Base-by-base conservation (phyloP, 768 basidiomycete genomes). In the Lactifluus echinatus region DNA sequence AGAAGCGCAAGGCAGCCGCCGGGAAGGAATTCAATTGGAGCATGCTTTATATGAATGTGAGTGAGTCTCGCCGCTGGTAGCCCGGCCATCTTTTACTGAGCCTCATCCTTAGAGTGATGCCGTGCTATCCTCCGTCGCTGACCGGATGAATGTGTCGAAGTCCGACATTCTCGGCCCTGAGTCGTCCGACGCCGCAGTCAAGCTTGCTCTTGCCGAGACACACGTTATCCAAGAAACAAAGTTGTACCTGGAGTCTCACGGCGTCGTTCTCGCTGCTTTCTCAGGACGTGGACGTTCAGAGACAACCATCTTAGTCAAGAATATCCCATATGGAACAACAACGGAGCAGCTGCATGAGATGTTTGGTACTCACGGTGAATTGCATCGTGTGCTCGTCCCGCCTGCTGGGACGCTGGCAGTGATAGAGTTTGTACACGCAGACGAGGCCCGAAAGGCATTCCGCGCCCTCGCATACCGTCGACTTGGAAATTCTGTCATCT, bases 171-270 rank as follows among this genome's bases (percentile, higher is more conserved):
- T 98, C 54, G 90, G 91, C 67, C 84, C 91, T 0, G 88, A 92
- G 57, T 82, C 82, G 1, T 80, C 81, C 33, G 85, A 85, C 60
- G 82, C 89, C 0, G 93, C 95, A 2, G 93, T 97, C 56, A 96
- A 94, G 69, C 83, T 98, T 37, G 95, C 96, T 0, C 76, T 98
- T 37, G 95, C 96, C 0, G 96, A 99, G 71, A 96, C 96, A 17
- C 90, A 93, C 64, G 83, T 98, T 70, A 93, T 99, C 56, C 82
- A 89, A 58, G 95, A 98, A 70, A 98, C 94, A 1, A 96, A 95
- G 67, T 71, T 83, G 0, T 96, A 90, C 70, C 81, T 97, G 17
- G 90, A 93, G 66, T 76, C 79, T 2, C 82, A 88, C 55, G 87
- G 87, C 15, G 82, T 89, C 55, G 67, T 82, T 19, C 70, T 88